Evolutionary conservation across 179 eudicot species (phyloP), one percentile per base, ranked within the genome.

Genomic region (Gypsophila paniculata): DNA sequence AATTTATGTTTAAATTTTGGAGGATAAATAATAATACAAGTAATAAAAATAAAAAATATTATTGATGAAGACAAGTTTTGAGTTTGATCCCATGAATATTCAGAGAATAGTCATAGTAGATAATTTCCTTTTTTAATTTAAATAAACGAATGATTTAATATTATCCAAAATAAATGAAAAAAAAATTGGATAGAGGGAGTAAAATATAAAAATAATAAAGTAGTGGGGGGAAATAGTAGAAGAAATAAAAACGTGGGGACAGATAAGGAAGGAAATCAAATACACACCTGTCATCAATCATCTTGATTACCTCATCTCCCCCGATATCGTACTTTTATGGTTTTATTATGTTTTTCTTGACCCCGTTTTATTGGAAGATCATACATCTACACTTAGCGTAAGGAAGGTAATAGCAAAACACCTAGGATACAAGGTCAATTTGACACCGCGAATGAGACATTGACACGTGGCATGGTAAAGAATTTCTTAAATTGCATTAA

Each of bases 161-260:
- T 42, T 9, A 6, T 42, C 11, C 11, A 42, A 42, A 6, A 42
- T 2, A 42, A 6, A 42, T 2, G 34, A 29, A 29, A 29, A 29
- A 4, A 29, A 29, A 29, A 29, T 29, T 29, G 34, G 34, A 29
- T 29, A 29, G 34, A 29, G 34, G 34, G 34, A 29, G 4, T 29
- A 29, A 29, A 42, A 42, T 42, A 42, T 2, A 42, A 6, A 2
- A 42, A 42, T 42, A 42, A 42, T 29, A 42, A 55, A 1, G 21
- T 19, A 65, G 18, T 66, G 25, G 51, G 22, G 46, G 51, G 11
- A 42, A 42, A 42, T 42, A 42, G 3, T 42, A 42, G 46, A 42
- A 42, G 46, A 42, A 66, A 18, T 69, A 46, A 67, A 71, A 81
- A 84, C 84, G 86, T 81, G 85, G 79, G 78, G 38, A 69, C 79